A percentile compares a stretch with the other conserved stretches of the same genome.
Conservation (phyloP, 2,329 filamentous ascomycete genomes). For the Emergomyces orientalis region DNA sequence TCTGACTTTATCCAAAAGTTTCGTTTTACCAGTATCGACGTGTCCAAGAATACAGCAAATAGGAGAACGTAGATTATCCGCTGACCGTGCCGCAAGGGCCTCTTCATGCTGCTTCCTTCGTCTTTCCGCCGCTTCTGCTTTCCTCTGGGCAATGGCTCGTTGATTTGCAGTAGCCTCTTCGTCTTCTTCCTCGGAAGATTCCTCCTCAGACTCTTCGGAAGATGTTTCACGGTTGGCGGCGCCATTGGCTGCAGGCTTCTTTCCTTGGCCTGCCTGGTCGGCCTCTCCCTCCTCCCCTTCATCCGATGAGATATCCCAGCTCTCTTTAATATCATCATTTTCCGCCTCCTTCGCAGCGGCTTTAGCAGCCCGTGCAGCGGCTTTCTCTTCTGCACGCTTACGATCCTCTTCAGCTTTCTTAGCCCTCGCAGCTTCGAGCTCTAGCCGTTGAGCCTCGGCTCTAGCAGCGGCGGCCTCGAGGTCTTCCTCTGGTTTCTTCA, state of each 20-base stretch:
- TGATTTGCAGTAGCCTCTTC: slow-evolving; percentile 66
- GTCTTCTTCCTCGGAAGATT: slow-evolving; percentile 49
- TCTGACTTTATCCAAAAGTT: slow-evolving; percentile 94
- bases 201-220: slow-evolving; percentile 49
- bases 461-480: slow-evolving; percentile 41
- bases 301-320: slow-evolving; percentile 65
- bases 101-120: slow-evolving; percentile 86
- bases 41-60: slow-evolving; percentile 99
- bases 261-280: background rate
- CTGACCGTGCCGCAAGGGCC: slow-evolving; percentile 79
- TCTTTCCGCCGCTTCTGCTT: slow-evolving; percentile 80
- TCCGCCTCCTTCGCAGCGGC: slow-evolving; percentile 76
- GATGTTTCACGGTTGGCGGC: slow-evolving; percentile 32
- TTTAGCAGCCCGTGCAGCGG: slow-evolving; percentile 58
- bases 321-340: slow-evolving; percentile 76
- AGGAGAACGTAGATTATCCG: slow-evolving; percentile 88
- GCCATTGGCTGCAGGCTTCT: slow-evolving; percentile 21
- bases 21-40: slow-evolving; percentile 99
- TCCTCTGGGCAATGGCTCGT: slow-evolving; percentile 63
- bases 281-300: slow-evolving; percentile 56
- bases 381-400: slow-evolving; percentile 61
- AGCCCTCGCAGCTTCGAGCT: slow-evolving; percentile 48
- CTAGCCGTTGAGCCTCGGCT: slow-evolving; percentile 38
- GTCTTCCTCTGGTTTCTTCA: slow-evolving; percentile 52
- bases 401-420: slow-evolving; percentile 38